Evolutionary conservation across 148 eudicot species (phyloP).

Genomic region (Euryodendron excelsum): DNA sequence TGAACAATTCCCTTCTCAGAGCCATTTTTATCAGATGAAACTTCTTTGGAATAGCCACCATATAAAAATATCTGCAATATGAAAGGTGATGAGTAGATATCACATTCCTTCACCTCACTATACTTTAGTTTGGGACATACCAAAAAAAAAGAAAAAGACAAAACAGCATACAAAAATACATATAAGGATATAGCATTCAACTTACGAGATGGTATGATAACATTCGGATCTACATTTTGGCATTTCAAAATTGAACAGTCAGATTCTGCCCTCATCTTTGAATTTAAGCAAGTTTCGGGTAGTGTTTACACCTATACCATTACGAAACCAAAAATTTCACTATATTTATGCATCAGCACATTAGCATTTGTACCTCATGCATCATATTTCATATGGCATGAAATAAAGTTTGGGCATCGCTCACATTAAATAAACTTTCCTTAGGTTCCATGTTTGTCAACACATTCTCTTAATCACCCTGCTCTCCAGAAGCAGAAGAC

Average conservation of each 20-base stretch:
- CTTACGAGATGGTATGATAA: background rate
- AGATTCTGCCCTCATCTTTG: background rate
- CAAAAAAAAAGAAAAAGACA: background rate
- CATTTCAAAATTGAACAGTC: background rate
- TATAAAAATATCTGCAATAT: conserved; percentile 73
- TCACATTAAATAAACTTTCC: background rate
- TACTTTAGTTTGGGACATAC: conserved; percentile 1
- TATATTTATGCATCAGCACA: background rate
- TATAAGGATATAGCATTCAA: background rate
- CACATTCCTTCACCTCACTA: background rate
- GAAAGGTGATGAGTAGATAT: background rate
- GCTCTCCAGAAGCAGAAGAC: background rate
- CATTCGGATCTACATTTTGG: background rate
- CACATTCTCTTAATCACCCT: background rate
- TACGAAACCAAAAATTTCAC: background rate
- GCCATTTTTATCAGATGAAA: conserved; percentile 67
- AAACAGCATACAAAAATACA: background rate
- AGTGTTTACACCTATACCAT: background rate
- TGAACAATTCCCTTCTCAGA: conserved; percentile 96
- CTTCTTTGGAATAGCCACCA: conserved; percentile 95
- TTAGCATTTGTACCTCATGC: background rate
- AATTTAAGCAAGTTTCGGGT: conserved; percentile 1
- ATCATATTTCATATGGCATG: background rate
- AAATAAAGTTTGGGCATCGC: background rate
- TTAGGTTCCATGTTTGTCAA: conserved; percentile 5